A percentile compares a stretch with the other conserved stretches of the same genome.
These are phyloP conservation scores for Aspergillus sp. DNA, from an alignment of 2,329 filamentous ascomycete genomes.

Conservation along the genomic window DNA sequence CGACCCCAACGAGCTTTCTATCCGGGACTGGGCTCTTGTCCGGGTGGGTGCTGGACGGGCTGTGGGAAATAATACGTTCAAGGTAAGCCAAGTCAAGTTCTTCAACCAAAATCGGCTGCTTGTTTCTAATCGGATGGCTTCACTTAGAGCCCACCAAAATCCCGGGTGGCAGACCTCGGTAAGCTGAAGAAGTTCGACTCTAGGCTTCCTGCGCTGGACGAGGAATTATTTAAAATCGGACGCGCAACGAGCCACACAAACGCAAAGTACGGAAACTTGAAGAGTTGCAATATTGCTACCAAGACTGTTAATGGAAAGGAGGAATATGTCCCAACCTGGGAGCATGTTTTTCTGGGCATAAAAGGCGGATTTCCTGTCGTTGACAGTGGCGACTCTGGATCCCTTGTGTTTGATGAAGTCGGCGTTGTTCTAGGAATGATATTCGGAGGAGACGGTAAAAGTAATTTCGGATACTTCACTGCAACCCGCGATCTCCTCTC, in stretches of 20 bases:
- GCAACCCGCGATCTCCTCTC: background rate
- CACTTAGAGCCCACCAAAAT: background rate
- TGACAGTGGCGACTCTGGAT: background rate
- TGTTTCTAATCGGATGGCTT: background rate
- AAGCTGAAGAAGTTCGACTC: background rate
- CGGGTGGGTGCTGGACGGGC: background rate
- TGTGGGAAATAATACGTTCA: background rate
- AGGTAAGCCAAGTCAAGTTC: too few species aligned
- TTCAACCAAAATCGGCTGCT: background rate
- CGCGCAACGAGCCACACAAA: background rate
- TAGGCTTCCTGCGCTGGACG: background rate
- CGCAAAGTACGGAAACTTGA: background rate
- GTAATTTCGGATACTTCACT: background rate
- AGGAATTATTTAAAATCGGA: background rate
- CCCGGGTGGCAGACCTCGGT: background rate
- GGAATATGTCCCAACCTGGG: background rate
- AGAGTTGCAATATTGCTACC: background rate
- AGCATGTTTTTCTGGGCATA: background rate
- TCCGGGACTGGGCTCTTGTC: conserved; percentile 2
- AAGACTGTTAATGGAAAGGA: background rate
- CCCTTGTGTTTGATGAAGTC: background rate
- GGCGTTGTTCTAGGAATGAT: background rate
- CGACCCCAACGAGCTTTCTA: background rate
- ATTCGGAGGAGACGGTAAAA: background rate
- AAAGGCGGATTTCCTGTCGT: background rate